Evolutionary conservation across 1,284 basidiomycete genomes (phyloP).

Genomic region (Phellopilus nigrolimitatus): DNA sequence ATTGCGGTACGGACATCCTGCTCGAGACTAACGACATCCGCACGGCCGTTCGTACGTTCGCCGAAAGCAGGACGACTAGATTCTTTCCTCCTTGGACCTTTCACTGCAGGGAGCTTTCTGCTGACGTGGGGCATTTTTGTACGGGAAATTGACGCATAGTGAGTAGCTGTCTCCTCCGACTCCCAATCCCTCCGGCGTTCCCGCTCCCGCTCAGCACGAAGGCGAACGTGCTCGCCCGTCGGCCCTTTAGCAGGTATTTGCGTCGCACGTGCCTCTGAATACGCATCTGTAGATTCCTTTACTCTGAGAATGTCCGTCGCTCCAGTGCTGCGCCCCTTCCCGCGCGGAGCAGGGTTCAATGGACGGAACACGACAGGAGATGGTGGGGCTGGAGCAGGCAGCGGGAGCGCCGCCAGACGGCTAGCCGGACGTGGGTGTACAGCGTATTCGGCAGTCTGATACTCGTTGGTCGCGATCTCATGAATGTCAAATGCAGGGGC

Average conservation of each 20-base stretch:
- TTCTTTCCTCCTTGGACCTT: neutral
- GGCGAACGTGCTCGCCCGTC: neutral
- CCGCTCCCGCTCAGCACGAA: neutral
- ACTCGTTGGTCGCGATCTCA: neutral
- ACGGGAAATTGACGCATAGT: neutral
- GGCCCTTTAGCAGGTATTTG: neutral
- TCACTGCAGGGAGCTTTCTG: neutral
- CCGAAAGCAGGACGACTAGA: slow-evolving; percentile 1
- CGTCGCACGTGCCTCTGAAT: neutral
- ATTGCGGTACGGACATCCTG: neutral
- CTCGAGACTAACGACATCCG: neutral
- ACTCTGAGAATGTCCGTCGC: neutral
- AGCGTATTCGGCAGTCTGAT: neutral
- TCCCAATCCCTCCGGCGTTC: neutral
- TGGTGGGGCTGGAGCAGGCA: slow-evolving; percentile 2
- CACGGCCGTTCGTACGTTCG: slow-evolving; percentile 8
- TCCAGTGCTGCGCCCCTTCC: slow-evolving; percentile 5
- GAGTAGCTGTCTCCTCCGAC: neutral
- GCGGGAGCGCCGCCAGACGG: neutral
- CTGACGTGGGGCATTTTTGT: neutral
- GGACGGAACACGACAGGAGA: neutral
- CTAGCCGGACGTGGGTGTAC: neutral
- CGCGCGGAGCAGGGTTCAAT: slow-evolving; percentile 5
- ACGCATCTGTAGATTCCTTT: neutral
- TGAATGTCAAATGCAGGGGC: neutral